These are phyloP conservation scores for Talaromyces amestolkiae DNA, from an alignment of 2,329 filamentous ascomycete species.

Conservation along the genomic window DNA sequence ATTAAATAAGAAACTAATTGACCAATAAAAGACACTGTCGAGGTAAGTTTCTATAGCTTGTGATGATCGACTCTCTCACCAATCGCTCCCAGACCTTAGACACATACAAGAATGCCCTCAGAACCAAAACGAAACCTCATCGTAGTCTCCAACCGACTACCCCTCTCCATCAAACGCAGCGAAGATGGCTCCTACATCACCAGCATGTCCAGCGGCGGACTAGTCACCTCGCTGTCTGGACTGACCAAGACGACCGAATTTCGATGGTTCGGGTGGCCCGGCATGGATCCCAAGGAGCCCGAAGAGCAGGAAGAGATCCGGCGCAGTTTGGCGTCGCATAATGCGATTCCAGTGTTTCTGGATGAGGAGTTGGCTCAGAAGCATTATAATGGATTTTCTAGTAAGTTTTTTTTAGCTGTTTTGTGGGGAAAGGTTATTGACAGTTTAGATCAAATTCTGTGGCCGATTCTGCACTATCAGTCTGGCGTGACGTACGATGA, in stretches of 20 bases:
- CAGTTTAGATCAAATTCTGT: conserved; percentile 77
- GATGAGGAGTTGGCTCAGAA: conserved; percentile 82
- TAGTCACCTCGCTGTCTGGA: conserved; percentile 85
- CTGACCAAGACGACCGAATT: conserved; percentile 85
- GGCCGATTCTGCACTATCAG: conserved; percentile 96
- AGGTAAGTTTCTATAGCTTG: neutral
- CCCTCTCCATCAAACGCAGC: conserved; percentile 83
- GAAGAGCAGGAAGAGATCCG: conserved; percentile 66
- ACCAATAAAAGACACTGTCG: neutral
- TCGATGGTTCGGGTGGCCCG: conserved; percentile 96
- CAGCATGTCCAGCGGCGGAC: conserved; percentile 84
- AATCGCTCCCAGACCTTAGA: too few species aligned
- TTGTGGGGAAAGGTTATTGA: neutral
- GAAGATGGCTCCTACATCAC: conserved; percentile 82
- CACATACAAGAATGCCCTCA: conserved; percentile 11
- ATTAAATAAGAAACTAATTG: neutral
- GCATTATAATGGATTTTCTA: conserved; percentile 96
- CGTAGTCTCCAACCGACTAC: conserved; percentile 86
- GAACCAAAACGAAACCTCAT: conserved; percentile 46
- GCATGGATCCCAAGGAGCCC: conserved; percentile 76
- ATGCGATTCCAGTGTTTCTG: conserved; percentile 81
- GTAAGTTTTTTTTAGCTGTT: too few species aligned
- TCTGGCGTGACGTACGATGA: conserved; percentile 93
- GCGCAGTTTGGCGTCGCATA: conserved; percentile 72
- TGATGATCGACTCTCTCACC: neutral